A percentile compares a stretch with the other conserved stretches of the same genome.
phyloP scores from a whole-genome alignment of 2,329 filamentous ascomycete species.

The Fusarium nisikadoi region DNA sequence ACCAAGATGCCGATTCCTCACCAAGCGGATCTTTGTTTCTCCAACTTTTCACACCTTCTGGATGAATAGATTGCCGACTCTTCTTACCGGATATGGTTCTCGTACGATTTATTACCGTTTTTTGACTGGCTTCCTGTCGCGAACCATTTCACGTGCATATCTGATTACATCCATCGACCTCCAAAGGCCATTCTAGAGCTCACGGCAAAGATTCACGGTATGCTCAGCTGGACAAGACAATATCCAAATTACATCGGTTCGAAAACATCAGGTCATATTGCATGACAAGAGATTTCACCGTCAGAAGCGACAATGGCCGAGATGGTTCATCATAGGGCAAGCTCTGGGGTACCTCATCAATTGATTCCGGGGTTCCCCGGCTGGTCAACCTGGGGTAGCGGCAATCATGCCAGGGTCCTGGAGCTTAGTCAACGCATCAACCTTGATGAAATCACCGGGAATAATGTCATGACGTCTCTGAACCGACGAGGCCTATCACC shows the following conservation, averaged over 20 bases:
- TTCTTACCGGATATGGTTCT: constrained; percentile 10
- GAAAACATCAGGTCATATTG: not conserved
- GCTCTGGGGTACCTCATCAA: not conserved
- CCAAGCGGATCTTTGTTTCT: constrained; percentile 33
- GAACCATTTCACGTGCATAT: not conserved
- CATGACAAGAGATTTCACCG: not conserved
- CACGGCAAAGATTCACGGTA: not conserved
- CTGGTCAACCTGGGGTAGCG: not conserved
- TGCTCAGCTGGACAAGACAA: not conserved
- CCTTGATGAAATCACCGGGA: not conserved
- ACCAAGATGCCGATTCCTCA: constrained; percentile 12
- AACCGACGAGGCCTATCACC: not conserved
- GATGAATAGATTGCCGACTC: constrained; percentile 28
- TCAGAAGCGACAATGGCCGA: too few relatives aligned
- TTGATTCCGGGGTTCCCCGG: not conserved
- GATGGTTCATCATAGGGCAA: not conserved
- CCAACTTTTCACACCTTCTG: constrained; percentile 2
- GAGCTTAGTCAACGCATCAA: not conserved
- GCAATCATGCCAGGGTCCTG: not conserved
- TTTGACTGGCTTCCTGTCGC: not conserved
- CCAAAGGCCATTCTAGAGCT: not conserved
- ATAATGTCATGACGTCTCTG: not conserved
- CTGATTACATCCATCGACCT: not conserved
- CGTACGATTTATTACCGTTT: constrained; percentile 21
- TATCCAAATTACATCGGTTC: not conserved